Base-by-base conservation (phyloP, 78 protist species). In the Dictyostelium discoideum region DNA sequence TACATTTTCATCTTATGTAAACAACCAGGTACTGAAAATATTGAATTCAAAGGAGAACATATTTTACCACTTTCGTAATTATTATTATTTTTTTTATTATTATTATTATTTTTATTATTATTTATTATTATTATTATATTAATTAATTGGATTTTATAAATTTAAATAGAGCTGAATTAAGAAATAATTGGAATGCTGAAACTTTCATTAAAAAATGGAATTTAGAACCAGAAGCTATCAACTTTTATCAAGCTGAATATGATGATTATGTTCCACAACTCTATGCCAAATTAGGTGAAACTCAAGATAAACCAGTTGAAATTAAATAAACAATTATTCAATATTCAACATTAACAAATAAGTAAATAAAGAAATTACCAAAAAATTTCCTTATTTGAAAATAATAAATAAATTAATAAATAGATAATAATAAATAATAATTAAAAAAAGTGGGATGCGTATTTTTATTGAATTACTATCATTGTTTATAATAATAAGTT, bases 201-300 rank as follows among this genome's bases (percentile, higher is more conserved):
- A 37, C 20, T 26, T 89, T 89, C 44, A 81, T 81, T 81, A 54
- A 42, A 6, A 89, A 81, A 74, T 80, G 87, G 94, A 81, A 67
- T 29, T 48, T 89, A 7, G 81, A 65, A 20, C 77, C 78, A 32
- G 78, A 67, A 29, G 94, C 60, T 14, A 74, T 46, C 50, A 81
- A 22, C 65, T 89, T 80, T 42, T 89, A 20, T 18, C 80, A 78
- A 37, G 86, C 94, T 20, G 87, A 89, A 32, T 81, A 13, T 80
- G 94, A 89, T 89, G 80, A 63, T 5, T 44, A 72, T 46, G 94
- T 89, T 42, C 94, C 94, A 89, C 32, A 20, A 6, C 80, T 89
- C 20, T 89, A 89, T 63, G 24, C 24, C 3, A 63, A 37, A 20
- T 44, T 89, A 8, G 86, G 73, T 24, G 39, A 16, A 48, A 10